Percentiles rank a stretch among this genome's conserved stretches.
These are phyloP conservation scores for Raddia guianensis DNA, from an alignment of 176 grass and related monocot genomes.

Conservation along the genomic window DNA sequence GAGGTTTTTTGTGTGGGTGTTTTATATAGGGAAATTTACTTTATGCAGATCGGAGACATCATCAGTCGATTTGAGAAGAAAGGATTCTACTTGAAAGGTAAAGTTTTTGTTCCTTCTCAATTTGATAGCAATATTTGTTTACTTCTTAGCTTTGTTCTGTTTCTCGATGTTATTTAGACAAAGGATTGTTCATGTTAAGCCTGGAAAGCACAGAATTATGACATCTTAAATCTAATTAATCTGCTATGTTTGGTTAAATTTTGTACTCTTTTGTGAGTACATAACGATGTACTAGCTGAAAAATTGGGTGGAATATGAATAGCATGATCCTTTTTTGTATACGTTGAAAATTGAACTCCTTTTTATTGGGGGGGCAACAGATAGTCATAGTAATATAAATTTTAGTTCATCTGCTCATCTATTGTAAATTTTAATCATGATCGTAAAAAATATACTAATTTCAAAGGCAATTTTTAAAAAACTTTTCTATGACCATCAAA, in stretches of 20 bases:
- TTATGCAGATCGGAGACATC: conserved; percentile 59
- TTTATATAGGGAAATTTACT: neutral
- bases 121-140: neutral
- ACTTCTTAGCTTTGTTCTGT: neutral
- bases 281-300: neutral
- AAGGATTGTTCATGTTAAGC: neutral
- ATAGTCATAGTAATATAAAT: neutral
- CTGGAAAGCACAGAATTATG: neutral
- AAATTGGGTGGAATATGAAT: neutral
- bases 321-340: neutral
- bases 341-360: conserved; percentile 13
- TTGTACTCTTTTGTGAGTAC: neutral
- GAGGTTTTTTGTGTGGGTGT: neutral
- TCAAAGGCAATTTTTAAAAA: neutral
- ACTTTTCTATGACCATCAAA: neutral
- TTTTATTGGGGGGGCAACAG: neutral
- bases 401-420: neutral
- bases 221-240: neutral
- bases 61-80: conserved; percentile 75
- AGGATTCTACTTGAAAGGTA: conserved; percentile 68
- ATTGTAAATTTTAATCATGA: conserved; percentile 10
- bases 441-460: neutral
- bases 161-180: neutral
- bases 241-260: neutral
- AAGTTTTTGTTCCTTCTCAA: neutral